Conservation (phyloP, 208 protist species). For the Leishmania martiniquensis region DNA sequence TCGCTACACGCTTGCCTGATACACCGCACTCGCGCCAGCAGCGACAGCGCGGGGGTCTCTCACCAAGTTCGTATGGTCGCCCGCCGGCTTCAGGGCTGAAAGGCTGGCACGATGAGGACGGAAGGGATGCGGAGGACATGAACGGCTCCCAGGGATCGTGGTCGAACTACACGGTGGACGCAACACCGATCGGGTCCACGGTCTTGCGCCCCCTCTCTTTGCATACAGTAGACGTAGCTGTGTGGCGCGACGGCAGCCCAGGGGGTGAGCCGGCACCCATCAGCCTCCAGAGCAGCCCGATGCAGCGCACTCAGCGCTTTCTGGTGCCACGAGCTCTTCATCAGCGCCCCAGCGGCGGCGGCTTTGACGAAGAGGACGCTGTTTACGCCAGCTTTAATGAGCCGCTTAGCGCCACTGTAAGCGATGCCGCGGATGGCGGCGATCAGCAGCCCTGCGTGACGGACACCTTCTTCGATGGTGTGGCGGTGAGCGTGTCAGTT, state of each 20-base stretch:
- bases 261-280: neutral
- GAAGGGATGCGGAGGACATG: neutral
- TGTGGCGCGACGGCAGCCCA: neutral
- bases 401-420: neutral
- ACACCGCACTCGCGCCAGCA: constrained; percentile 1
- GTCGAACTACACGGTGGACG: neutral
- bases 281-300: constrained; percentile 1
- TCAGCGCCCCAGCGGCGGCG: neutral
- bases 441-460: constrained; percentile 3
- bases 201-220: neutral
- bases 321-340: neutral
- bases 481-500: neutral
- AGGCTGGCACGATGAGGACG: neutral
- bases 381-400: neutral
- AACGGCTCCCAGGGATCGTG: constrained; percentile 3
- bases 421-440: neutral
- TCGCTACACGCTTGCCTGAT: neutral
- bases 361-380: neutral
- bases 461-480: constrained; percentile 15
- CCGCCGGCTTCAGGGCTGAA: neutral
- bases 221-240: neutral
- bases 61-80: neutral
- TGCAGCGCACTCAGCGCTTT: neutral
- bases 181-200: neutral
- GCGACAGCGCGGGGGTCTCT: neutral